Base-by-base conservation (phyloP, 257 asterid genomes). In the Solanum stenotomum region DNA sequence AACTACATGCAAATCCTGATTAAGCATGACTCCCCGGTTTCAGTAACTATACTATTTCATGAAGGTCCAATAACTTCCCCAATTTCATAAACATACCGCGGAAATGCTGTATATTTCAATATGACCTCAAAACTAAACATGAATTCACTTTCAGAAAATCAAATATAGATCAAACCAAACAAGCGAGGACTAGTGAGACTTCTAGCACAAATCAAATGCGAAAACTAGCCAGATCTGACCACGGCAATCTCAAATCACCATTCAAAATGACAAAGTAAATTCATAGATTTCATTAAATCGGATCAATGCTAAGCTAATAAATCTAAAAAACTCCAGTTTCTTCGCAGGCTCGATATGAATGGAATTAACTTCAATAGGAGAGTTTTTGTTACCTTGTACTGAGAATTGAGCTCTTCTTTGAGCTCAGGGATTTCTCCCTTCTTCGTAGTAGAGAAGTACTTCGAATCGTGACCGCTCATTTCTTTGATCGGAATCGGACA, bases 371-470 rank as follows among this genome's bases (percentile, higher is more conserved):
- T 8, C 14, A 29, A 49, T 33, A 38, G 74, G 22, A 40, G 84
- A 72, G 65, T 29, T 74, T 42, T 79, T 86, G 22, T 23, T 35
- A 97, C 99, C 98, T 97, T 97, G 93, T 97, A 97, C 98, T 96
- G 99, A 78, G 99, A 97, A 95, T 97, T 96, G 85, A 95, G 99
- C 72, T 97, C 99, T 87, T 97, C 99, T 88, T 97, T 97, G 93
- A 97, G 99, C 94, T 97, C 99, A 33, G 99, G 99, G 86, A 97
- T 97, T 93, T 97, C 99, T 10, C 99, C 99, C 94, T 97, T 97
- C 90, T 97, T 97, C 88, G 99, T 97, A 89, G 99, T 97, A 90
- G 99, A 97, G 94, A 97, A 97, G 90, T 96, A 97, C 87, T 96
- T 97, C 68, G 99, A 97, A 89, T 97, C 98, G 93, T 95, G 99